Percentiles rank a stretch among this genome's conserved stretches.
phyloP scores from a whole-genome alignment of 176 grass and related monocot species.

The Juncus effusus region DNA sequence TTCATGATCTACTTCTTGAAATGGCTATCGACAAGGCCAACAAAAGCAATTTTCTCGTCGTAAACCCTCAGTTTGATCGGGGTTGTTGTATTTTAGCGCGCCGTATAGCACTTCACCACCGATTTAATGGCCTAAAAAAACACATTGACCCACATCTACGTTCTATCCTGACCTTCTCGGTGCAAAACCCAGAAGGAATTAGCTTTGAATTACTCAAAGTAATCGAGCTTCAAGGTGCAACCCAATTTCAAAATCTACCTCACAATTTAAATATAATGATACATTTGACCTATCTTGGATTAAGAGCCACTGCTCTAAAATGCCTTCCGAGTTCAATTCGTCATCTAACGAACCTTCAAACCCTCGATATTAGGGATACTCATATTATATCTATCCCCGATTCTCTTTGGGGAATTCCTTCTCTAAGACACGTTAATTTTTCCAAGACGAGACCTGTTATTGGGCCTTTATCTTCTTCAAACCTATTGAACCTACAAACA shows the following conservation, averaged over 20 bases:
- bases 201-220: not conserved
- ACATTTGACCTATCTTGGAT: not conserved
- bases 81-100: not conserved
- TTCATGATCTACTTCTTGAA: conserved; percentile 4
- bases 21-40: not conserved
- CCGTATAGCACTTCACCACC: not conserved
- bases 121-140: not conserved
- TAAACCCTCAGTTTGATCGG: not conserved
- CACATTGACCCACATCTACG: no score
- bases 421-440: conserved; percentile 22
- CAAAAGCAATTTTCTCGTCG: conserved; percentile 3
- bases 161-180: not conserved
- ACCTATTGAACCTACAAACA: no score
- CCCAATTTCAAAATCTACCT: not conserved
- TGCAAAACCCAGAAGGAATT: not conserved
- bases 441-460: conserved; percentile 18
- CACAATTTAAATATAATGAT: not conserved
- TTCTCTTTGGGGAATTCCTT: conserved; percentile 22
- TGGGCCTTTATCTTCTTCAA: not conserved
- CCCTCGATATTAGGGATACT: conserved; percentile 24
- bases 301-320: not conserved
- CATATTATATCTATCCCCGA: not conserved
- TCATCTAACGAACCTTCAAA: not conserved
- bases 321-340: no score
- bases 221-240: not conserved